Percentiles rank a stretch among this genome's conserved stretches.
Evolutionary conservation across 257 asterid genomes (phyloP).

Genomic region (Leptodermis oblonga): DNA sequence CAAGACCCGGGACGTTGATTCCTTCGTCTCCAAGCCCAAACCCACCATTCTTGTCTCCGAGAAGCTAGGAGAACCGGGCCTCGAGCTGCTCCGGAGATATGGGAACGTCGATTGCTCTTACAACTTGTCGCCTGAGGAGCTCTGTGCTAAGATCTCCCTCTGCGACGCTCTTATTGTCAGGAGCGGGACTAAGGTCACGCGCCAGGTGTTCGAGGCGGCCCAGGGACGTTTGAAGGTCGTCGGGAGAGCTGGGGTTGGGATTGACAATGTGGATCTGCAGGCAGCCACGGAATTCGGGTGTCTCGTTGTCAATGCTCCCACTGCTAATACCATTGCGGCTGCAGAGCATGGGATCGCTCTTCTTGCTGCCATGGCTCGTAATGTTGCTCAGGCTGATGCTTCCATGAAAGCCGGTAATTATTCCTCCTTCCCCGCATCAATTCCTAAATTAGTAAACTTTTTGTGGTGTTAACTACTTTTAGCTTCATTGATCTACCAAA

Average conservation of each 20-base stretch:
- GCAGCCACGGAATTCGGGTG: slow-evolving; percentile 94
- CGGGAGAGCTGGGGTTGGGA: slow-evolving; percentile 94
- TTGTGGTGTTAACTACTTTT: neutral
- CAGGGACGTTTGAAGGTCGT: slow-evolving; percentile 78
- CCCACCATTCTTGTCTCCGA: slow-evolving; percentile 92
- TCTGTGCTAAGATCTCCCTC: slow-evolving; percentile 57
- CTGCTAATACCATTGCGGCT: slow-evolving; percentile 92
- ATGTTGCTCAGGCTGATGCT: slow-evolving; percentile 91
- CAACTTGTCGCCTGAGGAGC: slow-evolving; percentile 59
- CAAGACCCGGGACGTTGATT: slow-evolving; percentile 28
- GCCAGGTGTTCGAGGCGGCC: slow-evolving; percentile 84
- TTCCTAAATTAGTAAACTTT: neutral
- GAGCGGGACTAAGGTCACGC: slow-evolving; percentile 89
- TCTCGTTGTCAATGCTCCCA: slow-evolving; percentile 90
- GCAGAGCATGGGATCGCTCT: slow-evolving; percentile 92
- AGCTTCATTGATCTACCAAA: too few relatives aligned
- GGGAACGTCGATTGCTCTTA: slow-evolving; percentile 65
- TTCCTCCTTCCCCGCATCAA: neutral
- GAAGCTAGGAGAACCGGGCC: slow-evolving; percentile 86
- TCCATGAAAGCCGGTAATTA: slow-evolving; percentile 80
- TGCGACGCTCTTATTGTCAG: slow-evolving; percentile 83
- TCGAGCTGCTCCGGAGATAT: slow-evolving; percentile 50
- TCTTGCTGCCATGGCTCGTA: slow-evolving; percentile 80
- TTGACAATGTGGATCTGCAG: slow-evolving; percentile 93
- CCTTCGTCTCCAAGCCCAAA: slow-evolving; percentile 24